Evolutionary conservation across 73 alveolate species (phyloP), one percentile per base, ranked within the genome.

Genomic region (Stentor roeselii): DNA sequence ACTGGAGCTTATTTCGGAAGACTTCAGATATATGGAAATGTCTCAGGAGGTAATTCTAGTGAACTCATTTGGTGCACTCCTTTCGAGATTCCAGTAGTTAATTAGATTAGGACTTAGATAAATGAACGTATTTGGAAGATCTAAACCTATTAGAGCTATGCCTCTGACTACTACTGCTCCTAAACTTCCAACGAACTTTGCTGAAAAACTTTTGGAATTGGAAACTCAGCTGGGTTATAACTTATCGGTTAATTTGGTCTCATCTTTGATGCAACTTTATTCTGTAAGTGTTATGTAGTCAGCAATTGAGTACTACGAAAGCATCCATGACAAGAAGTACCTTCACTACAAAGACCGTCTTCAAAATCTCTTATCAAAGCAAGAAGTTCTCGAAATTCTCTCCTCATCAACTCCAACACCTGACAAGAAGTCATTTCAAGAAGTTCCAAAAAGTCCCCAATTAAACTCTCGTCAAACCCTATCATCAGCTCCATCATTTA

Each of bases 261-360:
- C 80, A 40, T 21, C 41, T 21, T 40, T 67, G 2, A 67, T 67
- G 37, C 41, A 67, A 67, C 41, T 67, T 14, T 67, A 67, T 32
- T 67, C 80, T 27, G 80, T 67, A 67, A 27, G 37, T 21, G 0
- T 1, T 1, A 67, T 67, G 80, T 67, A 67, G 80, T 21, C 80
- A 27, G 80, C 80, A 27, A 32, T 67, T 15, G 80, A 67, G 34
- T 67, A 67, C 37, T 67, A 21, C 37, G 80, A 32, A 2, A 21
- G 41, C 11, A 34, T 67, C n/a, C n/a, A 32, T 21, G 80, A 67
- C 37, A 67, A 67, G 11, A 67, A 32, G 80, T 67, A 67, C 34
- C n/a, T 67, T 21, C 80, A 67, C 42, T 67, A 67, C 37, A 67
- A 67, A 67, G 80, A 67, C 15, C n/a, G 80, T 21, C 80, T 67